Evolutionary conservation across 2,329 filamentous ascomycete genomes (phyloP).

Genomic region (Fusarium sp.): DNA sequence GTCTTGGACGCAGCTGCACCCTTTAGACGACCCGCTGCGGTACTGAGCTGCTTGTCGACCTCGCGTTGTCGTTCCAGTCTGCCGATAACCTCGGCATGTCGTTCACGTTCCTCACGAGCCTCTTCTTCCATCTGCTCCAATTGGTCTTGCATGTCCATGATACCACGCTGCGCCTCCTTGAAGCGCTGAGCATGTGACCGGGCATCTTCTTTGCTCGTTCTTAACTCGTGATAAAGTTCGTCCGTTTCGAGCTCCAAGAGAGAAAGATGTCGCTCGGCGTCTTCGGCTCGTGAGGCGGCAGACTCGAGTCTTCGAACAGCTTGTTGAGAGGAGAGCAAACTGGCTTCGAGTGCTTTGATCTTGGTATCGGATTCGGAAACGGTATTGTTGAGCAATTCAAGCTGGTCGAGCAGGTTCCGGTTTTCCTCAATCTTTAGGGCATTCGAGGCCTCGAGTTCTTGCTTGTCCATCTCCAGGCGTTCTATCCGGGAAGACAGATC

Average conservation of each 20-base stretch:
- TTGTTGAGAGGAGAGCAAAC: constrained; percentile 82
- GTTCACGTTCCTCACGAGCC: constrained; percentile 82
- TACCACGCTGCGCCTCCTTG: constrained; percentile 85
- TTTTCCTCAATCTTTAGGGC: constrained; percentile 87
- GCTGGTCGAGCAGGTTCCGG: constrained; percentile 81
- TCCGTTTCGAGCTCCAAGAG: constrained; percentile 87
- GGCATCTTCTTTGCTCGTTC: constrained; percentile 79
- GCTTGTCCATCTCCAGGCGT: constrained; percentile 81
- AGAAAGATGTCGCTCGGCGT: constrained; percentile 84
- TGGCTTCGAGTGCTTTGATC: constrained; percentile 82
- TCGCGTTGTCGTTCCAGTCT: constrained; percentile 88
- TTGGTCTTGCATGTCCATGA: constrained; percentile 86
- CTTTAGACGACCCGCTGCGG: constrained; percentile 84
- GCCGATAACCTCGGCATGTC: constrained; percentile 83
- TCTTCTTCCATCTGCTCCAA: constrained; percentile 91
- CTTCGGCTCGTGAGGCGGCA: constrained; percentile 80
- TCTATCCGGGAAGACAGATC: constrained; percentile 82
- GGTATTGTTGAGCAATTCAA: constrained; percentile 86
- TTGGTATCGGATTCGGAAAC: constrained; percentile 85
- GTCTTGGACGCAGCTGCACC: constrained; percentile 82
- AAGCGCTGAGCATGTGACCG: constrained; percentile 85
- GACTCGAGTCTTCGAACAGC: constrained; percentile 81
- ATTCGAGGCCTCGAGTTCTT: constrained; percentile 82
- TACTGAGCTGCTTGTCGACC: constrained; percentile 86
- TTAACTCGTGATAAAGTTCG: constrained; percentile 76